Conservation (phyloP, 768 basidiomycete species). For the Termitomyces sp. region DNA sequence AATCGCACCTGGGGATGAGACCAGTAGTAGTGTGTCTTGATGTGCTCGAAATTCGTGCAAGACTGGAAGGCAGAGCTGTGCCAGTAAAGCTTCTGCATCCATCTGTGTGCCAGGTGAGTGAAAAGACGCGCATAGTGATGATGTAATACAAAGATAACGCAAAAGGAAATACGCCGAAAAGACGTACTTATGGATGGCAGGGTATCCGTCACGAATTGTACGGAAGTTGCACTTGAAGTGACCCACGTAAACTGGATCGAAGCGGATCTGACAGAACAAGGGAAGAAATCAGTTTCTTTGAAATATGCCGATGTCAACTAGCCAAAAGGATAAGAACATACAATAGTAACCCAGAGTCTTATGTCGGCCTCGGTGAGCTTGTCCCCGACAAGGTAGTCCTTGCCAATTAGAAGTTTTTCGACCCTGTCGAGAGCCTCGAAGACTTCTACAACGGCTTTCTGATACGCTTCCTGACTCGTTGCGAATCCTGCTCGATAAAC, state of each 20-base stretch:
- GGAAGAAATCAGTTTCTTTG: background rate
- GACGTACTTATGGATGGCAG: conserved; percentile 5
- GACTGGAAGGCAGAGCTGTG: conserved; percentile 81
- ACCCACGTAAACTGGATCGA: conserved; percentile 85
- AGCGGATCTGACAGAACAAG: conserved; percentile 53
- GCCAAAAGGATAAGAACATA: conserved; percentile 29
- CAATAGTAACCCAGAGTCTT: conserved; percentile 90
- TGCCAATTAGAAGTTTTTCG: conserved; percentile 71
- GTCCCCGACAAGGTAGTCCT: conserved; percentile 82
- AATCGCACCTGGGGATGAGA: conserved; percentile 40
- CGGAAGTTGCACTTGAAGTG: conserved; percentile 95
- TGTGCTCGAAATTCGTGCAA: conserved; percentile 86
- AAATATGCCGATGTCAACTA: background rate
- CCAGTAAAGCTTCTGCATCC: conserved; percentile 91
- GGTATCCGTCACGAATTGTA: conserved; percentile 78
- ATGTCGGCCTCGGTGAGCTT: conserved; percentile 79
- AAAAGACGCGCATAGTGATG: background rate
- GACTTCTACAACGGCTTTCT: conserved; percentile 39
- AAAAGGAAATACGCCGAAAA: background rate
- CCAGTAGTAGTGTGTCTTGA: conserved; percentile 75
- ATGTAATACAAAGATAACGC: background rate
- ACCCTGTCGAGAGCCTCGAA: conserved; percentile 78
- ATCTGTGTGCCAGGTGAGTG: conserved; percentile 32
- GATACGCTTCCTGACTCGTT: conserved; percentile 73
- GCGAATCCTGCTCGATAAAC: conserved; percentile 93